Conservation (phyloP, 2,329 filamentous ascomycete species). For the Penicillium sp. region DNA sequence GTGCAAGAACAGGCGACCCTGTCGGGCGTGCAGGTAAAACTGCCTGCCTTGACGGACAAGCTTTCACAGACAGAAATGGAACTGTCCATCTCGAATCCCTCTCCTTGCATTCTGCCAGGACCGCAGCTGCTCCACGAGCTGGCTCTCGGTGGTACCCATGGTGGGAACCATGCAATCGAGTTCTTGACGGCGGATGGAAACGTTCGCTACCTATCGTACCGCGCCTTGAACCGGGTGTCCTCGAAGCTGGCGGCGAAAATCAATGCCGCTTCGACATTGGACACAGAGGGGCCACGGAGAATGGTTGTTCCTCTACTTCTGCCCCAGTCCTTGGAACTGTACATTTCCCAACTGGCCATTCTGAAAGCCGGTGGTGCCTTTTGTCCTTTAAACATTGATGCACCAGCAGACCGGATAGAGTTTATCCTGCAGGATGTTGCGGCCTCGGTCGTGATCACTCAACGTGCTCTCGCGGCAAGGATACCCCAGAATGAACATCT, state of each 20-base stretch:
- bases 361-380: slow-evolving; percentile 83
- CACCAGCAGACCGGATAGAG: slow-evolving; percentile 71
- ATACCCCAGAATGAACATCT: slow-evolving; percentile 23
- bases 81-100: slow-evolving; percentile 60
- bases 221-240: slow-evolving; percentile 61
- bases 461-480: slow-evolving; percentile 30
- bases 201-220: slow-evolving; percentile 59
- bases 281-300: slow-evolving; percentile 7
- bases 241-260: slow-evolving; percentile 58
- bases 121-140: slow-evolving; percentile 64
- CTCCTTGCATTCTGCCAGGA: slow-evolving; percentile 55
- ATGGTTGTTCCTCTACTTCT: slow-evolving; percentile 72
- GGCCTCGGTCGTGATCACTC: slow-evolving; percentile 69
- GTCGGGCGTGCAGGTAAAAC: slow-evolving; percentile 13
- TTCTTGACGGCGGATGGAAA: slow-evolving; percentile 56
- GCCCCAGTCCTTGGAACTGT: slow-evolving; percentile 74
- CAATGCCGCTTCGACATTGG: slow-evolving; percentile 26
- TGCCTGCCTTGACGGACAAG: slow-evolving; percentile 9
- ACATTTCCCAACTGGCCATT: slow-evolving; percentile 74
- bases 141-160: slow-evolving; percentile 49
- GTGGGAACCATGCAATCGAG: slow-evolving; percentile 60
- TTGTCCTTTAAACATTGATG: slow-evolving; percentile 78
- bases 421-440: slow-evolving; percentile 80
- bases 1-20: slow-evolving; percentile 25
- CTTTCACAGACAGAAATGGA: slow-evolving; percentile 16